Base-by-base conservation (phyloP, 1,284 basidiomycete genomes). In the Tranzscheliella williamsii region DNA sequence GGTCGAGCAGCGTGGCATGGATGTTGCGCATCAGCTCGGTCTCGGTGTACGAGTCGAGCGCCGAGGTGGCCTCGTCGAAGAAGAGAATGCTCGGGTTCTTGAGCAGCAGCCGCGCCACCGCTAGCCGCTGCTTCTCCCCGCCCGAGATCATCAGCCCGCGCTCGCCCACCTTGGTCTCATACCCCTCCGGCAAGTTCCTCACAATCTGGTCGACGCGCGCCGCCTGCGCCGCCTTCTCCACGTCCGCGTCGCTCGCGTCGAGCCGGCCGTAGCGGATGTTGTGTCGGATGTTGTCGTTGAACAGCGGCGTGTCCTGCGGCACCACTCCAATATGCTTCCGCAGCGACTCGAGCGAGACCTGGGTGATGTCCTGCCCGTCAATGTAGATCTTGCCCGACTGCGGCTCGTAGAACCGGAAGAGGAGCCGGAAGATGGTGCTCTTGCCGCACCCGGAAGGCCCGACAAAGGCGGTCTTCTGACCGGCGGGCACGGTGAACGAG, bases 21-120 rank as follows among this genome's bases (percentile, higher is more conserved):
- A 98, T 90, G 73, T 95, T 96, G 64, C 85, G 84, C 92, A 97
- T 97, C 40, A 98, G 81, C 75, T 95, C 93, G 1, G 87, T 85
- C 78, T 97, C 94, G 0, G 94, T 97, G 67, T 91, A 89, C 3
- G 89, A 89, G 74, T 98, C 95, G 51, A 98, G 79, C 0, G 94
- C 91, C 0, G 91, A 95, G 0, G 95, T 98, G 86, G 95, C 94
- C 80, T 98, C 94, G 74, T 98, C 94, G 72, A 98, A 97, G 81
- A 98, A 96, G 71, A 97, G 75, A 71, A 97, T 95, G 3, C 87
- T 86, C 0, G 94, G 91, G 77, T 98, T 88, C 80, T 97, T 97
- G 38, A 98, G 80, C 67, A 98, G 79, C 33, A 95, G 85, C 15
- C 95, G 82, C 5, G 94, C 95, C 12, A 98, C 90, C 0, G 94